Evolutionary conservation across 352 stramenopile species (phyloP).

Genomic region (Phytophthora pistaciae): DNA sequence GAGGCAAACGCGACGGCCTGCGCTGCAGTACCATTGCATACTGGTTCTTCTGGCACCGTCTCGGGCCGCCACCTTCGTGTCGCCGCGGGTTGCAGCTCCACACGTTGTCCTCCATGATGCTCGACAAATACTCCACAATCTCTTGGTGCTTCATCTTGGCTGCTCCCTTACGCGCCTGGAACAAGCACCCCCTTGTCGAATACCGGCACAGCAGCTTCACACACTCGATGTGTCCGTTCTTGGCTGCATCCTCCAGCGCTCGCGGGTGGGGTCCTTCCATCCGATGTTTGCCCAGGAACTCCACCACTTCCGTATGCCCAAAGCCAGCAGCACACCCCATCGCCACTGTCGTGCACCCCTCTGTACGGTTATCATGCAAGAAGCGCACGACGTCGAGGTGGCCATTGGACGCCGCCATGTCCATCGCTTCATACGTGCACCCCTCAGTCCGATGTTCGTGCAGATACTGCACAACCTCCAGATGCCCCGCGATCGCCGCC

Average conservation of each 20-base stretch:
- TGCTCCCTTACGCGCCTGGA: slow-evolving; percentile 42
- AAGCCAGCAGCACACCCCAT: slow-evolving; percentile 41
- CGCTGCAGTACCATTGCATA: slow-evolving; percentile 37
- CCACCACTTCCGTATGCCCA: slow-evolving; percentile 35
- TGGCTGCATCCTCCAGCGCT: slow-evolving; percentile 43
- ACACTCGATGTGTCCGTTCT: slow-evolving; percentile 40
- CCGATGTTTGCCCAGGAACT: slow-evolving; percentile 40
- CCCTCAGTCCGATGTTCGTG: slow-evolving; percentile 31
- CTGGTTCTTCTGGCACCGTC: slow-evolving; percentile 42
- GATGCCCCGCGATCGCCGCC: slow-evolving; percentile 31
- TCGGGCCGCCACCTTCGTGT: slow-evolving; percentile 32
- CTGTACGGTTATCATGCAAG: slow-evolving; percentile 37
- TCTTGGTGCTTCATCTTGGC: slow-evolving; percentile 42
- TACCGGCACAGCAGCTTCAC: slow-evolving; percentile 35
- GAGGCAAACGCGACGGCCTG: slow-evolving; percentile 20
- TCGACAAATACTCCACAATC: slow-evolving; percentile 36
- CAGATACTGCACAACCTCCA: slow-evolving; percentile 42
- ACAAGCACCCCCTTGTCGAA: slow-evolving; percentile 37
- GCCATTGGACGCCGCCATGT: slow-evolving; percentile 43
- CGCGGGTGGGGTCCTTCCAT: slow-evolving; percentile 41
- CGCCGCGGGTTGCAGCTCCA: slow-evolving; percentile 41
- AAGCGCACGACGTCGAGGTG: slow-evolving; percentile 39
- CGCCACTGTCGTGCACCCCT: slow-evolving; percentile 42
- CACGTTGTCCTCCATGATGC: slow-evolving; percentile 39
- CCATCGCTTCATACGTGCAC: slow-evolving; percentile 44